Conservation (phyloP, 768 basidiomycete species). For the Daedaleopsis nitida region DNA sequence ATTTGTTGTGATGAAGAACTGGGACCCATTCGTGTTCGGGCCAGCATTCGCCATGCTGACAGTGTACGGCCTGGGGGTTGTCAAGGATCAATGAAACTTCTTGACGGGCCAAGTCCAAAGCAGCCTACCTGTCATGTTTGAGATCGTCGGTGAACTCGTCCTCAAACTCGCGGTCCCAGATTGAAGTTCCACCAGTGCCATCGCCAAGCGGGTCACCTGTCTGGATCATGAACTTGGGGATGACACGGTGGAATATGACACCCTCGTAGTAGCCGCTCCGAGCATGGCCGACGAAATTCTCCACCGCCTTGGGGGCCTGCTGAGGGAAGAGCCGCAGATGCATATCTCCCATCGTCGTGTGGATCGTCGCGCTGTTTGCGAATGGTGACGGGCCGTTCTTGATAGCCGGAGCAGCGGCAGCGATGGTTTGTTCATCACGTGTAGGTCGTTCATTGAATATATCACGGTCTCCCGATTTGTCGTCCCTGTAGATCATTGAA, state of each 20-base stretch:
- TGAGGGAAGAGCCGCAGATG: slow-evolving; percentile 87
- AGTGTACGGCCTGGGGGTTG: slow-evolving; percentile 75
- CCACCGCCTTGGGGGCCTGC: slow-evolving; percentile 92
- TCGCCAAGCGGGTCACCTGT: slow-evolving; percentile 95
- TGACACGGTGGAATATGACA: slow-evolving; percentile 95
- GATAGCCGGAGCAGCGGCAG: slow-evolving; percentile 54
- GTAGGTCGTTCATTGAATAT: slow-evolving; percentile 99
- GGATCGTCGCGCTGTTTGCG: slow-evolving; percentile 84
- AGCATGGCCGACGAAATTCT: slow-evolving; percentile 95
- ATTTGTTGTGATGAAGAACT: slow-evolving; percentile 98
- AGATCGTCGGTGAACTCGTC: slow-evolving; percentile 91
- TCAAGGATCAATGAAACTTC: neutral
- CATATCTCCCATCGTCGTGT: slow-evolving; percentile 95
- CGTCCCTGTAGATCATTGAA: slow-evolving; percentile 54
- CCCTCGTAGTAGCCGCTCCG: slow-evolving; percentile 90
- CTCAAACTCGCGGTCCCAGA: slow-evolving; percentile 90
- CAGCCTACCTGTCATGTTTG: slow-evolving; percentile 81
- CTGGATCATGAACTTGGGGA: slow-evolving; percentile 98
- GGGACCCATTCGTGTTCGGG: slow-evolving; percentile 88
- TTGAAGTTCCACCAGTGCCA: slow-evolving; percentile 88
- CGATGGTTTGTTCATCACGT: slow-evolving; percentile 91
- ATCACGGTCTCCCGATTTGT: slow-evolving; percentile 87
- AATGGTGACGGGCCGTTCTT: slow-evolving; percentile 66
- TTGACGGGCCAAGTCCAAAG: neutral
- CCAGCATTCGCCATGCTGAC: slow-evolving; percentile 96